Base-by-base conservation (phyloP, 257 asterid genomes). In the Rubia yunnanensis region DNA sequence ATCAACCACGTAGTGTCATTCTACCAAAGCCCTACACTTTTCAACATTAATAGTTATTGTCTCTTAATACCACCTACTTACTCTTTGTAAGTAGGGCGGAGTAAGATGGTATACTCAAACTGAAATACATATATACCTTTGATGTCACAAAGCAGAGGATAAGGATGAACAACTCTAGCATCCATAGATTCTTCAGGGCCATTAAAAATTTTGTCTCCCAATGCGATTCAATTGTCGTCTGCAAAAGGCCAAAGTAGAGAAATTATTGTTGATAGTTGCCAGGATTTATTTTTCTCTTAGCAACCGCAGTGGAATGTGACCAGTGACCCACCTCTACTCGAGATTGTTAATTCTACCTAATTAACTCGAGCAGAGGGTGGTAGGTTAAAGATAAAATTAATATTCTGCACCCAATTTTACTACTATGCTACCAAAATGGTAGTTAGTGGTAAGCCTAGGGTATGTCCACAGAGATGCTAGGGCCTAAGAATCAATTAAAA, bases 51-150 rank as follows among this genome's bases (percentile, higher is more conserved):
- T 87, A 92, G 82, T 92, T 97, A 36, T 92, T 94, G 23, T 97
- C 99, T 79, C 94, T 85, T 7, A 97, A 92, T 58, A 92, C 67
- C 39, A 92, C 99, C n/a, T n/a, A n/a, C n/a, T n/a, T n/a, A n/a
- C 84, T 92, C 99, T 77, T 92, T 92, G 92, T 97, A 92, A n/a
- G 98, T 92, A 18, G 98, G 98, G 67, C 96, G 98, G 55, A 92
- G 97, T 72, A 92, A 82, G 72, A 92, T 87, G 39, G 98, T 92
- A 64, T 92, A 96, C 91, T 92, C 99, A 30, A 87, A 89, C 71
- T 92, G 99, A 48, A 96, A 87, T 53, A 92, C 90, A 32, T 89
- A 89, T 82, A 97, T 86, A 48, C 99, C 97, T 79, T 86, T 92
- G 39, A 66, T 56, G 77, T 92, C 99, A 67, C 99, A 92, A 8